Conservation (phyloP, 139 green algal genomes). For the Coelastrella sp. region DNA sequence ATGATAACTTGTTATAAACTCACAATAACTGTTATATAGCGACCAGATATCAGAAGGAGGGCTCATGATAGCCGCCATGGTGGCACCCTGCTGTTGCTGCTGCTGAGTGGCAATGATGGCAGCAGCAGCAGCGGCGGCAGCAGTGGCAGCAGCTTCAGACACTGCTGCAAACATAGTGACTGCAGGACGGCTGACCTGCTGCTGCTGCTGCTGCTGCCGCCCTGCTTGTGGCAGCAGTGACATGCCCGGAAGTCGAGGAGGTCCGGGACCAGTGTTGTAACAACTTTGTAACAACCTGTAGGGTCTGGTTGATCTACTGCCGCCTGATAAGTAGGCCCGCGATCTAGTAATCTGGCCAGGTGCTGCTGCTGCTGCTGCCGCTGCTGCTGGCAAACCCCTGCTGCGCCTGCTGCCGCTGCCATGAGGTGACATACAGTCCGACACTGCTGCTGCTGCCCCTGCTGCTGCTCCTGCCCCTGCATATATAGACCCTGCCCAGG, state of each 20-base stretch:
- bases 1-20: neutral
- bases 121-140: neutral
- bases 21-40: neutral
- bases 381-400: neutral
- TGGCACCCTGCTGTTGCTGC: no score
- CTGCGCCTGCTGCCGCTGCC: neutral
- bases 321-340: no score
- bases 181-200: neutral
- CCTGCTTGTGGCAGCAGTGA: neutral
- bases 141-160: neutral
- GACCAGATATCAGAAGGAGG: neutral
- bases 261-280: no score
- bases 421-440: neutral
- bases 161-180: neutral
- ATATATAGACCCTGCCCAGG: no score
- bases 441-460: neutral
- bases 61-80: no score
- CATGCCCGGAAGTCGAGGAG: neutral
- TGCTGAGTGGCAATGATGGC: neutral
- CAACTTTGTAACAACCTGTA: no score
- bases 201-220: neutral
- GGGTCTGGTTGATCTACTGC: no score
- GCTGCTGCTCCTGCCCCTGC: conserved; percentile 2
- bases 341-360: no score
- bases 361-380: neutral